These are phyloP conservation scores for Chondrostereum purpureum DNA, from an alignment of 1,284 basidiomycete genomes.

Conservation along the genomic window DNA sequence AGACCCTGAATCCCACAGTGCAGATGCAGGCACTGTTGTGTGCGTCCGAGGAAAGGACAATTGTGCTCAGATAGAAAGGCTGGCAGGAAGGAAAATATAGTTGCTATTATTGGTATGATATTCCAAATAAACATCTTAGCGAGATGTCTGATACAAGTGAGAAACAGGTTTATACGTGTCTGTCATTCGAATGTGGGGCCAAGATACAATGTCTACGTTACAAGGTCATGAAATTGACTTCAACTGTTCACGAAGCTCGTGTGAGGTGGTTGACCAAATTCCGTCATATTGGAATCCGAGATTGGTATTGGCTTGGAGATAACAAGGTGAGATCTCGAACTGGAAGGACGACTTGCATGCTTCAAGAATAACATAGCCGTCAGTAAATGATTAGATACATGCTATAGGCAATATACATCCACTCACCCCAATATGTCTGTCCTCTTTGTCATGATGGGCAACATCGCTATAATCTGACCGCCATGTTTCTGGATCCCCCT, in stretches of 20 bases:
- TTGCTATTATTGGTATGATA: constrained; percentile 11
- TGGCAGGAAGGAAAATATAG: constrained; percentile 32
- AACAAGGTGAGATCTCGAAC: background rate
- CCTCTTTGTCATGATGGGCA: background rate
- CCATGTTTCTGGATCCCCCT: constrained; percentile 21
- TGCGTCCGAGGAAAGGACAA: constrained; percentile 51
- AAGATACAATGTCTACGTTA: no score
- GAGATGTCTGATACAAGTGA: background rate
- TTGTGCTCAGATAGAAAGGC: constrained; percentile 42
- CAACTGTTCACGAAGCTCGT: background rate
- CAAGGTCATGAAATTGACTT: no score
- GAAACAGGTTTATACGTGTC: background rate
- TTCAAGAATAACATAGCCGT: no score
- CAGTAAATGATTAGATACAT: no score
- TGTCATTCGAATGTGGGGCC: no score
- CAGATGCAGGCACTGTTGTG: constrained; percentile 42
- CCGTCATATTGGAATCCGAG: background rate
- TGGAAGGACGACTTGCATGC: no score
- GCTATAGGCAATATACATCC: no score
- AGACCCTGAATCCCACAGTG: constrained; percentile 36
- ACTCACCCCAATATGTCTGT: no score
- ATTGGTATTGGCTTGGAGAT: background rate
- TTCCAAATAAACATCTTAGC: background rate
- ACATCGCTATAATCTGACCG: constrained; percentile 3
- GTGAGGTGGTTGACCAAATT: background rate